Conservation (phyloP, 2,329 filamentous ascomycete species). For the Ciborinia camelliae region DNA sequence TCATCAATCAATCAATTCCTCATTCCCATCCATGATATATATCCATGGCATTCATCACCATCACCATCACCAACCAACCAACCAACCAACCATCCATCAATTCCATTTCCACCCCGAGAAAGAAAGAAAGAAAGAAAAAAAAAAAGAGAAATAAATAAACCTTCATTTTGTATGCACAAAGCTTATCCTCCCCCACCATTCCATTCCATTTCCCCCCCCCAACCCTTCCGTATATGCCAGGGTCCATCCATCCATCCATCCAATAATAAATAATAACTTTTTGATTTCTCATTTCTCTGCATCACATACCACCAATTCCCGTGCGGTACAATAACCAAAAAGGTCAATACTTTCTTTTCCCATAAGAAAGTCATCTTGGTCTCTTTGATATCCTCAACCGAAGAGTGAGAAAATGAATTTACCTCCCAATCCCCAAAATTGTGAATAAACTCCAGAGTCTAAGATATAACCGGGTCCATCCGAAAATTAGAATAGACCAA, state of each 20-base stretch:
- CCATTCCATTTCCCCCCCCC: too few species aligned
- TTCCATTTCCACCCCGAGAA: not conserved
- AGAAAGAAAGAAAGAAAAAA: too few species aligned
- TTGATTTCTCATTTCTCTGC: constrained; percentile 2
- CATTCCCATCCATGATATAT: not conserved
- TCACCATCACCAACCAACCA: too few species aligned
- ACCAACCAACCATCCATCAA: not conserved
- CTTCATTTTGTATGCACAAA: constrained; percentile 14
- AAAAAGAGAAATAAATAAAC: not conserved
- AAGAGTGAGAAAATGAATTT: not conserved
- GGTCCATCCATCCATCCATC: constrained; percentile 1
- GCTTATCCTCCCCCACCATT: too few species aligned
- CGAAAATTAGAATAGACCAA: constrained; percentile 12
- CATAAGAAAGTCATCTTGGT: not conserved
- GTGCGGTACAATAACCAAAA: constrained; percentile 8
- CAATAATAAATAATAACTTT: constrained; percentile 13
- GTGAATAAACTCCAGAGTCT: constrained; percentile 10
- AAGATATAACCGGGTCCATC: constrained; percentile 1
- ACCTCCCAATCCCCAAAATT: constrained; percentile 1
- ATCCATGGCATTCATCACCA: too few species aligned
- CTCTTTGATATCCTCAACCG: not conserved
- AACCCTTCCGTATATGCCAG: constrained; percentile 11
- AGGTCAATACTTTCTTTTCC: not conserved
- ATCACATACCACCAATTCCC: not conserved
- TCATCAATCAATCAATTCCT: too few species aligned